phyloP scores from a whole-genome alignment of 805 yeast species.

The Ogataea henricii region DNA sequence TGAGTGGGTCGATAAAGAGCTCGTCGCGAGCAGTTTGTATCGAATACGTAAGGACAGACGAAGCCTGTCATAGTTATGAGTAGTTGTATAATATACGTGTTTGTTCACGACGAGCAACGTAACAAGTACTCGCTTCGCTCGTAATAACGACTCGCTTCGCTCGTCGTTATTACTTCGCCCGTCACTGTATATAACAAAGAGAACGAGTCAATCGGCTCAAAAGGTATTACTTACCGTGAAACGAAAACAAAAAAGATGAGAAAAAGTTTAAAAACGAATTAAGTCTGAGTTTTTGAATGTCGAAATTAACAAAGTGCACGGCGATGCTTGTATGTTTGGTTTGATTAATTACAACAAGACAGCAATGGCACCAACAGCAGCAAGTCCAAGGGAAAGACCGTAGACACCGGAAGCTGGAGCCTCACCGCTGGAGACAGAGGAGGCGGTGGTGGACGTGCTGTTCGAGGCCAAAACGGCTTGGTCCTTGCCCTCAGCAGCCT shows the following conservation, averaged over 20 bases:
- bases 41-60: too few relatives aligned
- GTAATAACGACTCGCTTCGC: not conserved
- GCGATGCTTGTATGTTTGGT: not conserved
- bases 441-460: slow-evolving; percentile 18
- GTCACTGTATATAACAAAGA: slow-evolving; percentile 3
- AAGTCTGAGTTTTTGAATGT: not conserved
- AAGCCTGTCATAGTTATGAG: too few relatives aligned
- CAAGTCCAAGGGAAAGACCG: slow-evolving; percentile 22
- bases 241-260: not conserved
- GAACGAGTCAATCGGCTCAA: slow-evolving; percentile 2
- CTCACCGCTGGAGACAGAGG: slow-evolving; percentile 26
- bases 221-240: slow-evolving; percentile 3
- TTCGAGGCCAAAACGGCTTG: slow-evolving; percentile 22
- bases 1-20: too few relatives aligned
- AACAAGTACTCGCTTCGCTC: not conserved
- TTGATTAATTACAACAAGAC: slow-evolving; percentile 16
- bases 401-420: slow-evolving; percentile 28
- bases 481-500: slow-evolving; percentile 11
- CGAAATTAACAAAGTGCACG: not conserved
- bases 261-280: slow-evolving; percentile 1
- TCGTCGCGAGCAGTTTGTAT: too few relatives aligned
- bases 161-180: not conserved
- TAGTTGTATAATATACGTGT: too few relatives aligned
- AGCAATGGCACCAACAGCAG: slow-evolving; percentile 21
- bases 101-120: too few relatives aligned